Percentiles rank a stretch among this genome's conserved stretches.
phyloP scores from a whole-genome alignment of 2,329 filamentous ascomycete species.

The Aspergillus sp. region DNA sequence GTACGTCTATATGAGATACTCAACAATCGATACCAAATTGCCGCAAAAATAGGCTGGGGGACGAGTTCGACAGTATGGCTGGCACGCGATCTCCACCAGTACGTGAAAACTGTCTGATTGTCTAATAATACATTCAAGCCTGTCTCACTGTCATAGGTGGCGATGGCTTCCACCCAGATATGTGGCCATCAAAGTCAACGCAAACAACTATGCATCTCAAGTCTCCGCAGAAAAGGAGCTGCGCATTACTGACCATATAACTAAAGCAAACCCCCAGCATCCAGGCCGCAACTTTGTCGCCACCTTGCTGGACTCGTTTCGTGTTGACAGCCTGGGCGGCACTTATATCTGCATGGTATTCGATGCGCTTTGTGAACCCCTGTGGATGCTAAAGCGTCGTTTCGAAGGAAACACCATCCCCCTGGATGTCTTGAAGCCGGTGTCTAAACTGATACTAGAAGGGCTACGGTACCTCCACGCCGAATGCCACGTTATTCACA shows the following conservation, averaged over 20 bases:
- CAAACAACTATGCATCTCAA: conserved; percentile 25
- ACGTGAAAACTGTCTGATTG: conserved; percentile 10
- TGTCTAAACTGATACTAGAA: conserved; percentile 36
- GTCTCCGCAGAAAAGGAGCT: conserved; percentile 28
- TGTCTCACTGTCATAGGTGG: conserved; percentile 20
- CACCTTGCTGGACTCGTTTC: conserved; percentile 36
- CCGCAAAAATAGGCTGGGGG: conserved; percentile 42
- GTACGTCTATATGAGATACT: conserved; percentile 23
- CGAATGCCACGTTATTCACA: conserved; percentile 42
- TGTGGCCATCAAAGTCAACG: conserved; percentile 37
- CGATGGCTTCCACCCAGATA: conserved; percentile 27
- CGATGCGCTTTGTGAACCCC: conserved; percentile 34
- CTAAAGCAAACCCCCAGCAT: conserved; percentile 28
- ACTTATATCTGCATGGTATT: conserved; percentile 39
- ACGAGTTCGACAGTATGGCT: conserved; percentile 44
- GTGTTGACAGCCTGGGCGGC: conserved; percentile 25
- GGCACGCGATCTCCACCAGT: conserved; percentile 30
- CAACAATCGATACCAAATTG: conserved; percentile 36
- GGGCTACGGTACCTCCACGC: conserved; percentile 41
- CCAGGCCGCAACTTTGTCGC: conserved; percentile 32
- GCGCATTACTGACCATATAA: conserved; percentile 33
- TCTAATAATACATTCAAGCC: conserved; percentile 1
- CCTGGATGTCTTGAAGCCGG: conserved; percentile 28
- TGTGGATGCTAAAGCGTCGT: conserved; percentile 31
- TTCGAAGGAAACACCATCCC: conserved; percentile 27